These are phyloP conservation scores for Rosa lucieae DNA, from an alignment of 306 rosid genomes.

Conservation along the genomic window DNA sequence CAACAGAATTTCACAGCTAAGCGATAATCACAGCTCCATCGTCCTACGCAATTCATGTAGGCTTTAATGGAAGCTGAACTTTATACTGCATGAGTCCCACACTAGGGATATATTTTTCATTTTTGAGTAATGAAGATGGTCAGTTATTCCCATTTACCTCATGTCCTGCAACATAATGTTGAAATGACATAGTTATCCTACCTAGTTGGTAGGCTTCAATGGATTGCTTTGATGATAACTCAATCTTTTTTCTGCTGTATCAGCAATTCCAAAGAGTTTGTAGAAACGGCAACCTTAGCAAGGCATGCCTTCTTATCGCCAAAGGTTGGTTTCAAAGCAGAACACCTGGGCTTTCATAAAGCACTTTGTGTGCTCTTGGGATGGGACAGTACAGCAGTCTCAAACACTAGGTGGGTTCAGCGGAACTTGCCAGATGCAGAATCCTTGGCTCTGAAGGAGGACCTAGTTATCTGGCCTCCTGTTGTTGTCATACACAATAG, in stretches of 20 bases:
- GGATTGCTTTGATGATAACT: slow-evolving; percentile 15
- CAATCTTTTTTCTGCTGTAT: slow-evolving; percentile 5
- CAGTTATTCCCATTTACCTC: neutral
- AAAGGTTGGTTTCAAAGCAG: slow-evolving; percentile 30
- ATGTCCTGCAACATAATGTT: neutral
- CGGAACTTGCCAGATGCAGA: slow-evolving; percentile 33
- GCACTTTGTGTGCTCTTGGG: slow-evolving; percentile 52
- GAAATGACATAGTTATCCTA: neutral
- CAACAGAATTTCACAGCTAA: neutral
- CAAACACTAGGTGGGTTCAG: slow-evolving; percentile 32
- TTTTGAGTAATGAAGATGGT: neutral
- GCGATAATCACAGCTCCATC: neutral
- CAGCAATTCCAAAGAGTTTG: slow-evolving; percentile 39
- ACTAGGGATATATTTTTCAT: neutral
- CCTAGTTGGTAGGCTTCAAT: neutral
- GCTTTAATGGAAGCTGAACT: neutral
- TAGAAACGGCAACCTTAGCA: slow-evolving; percentile 20
- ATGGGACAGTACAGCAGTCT: slow-evolving; percentile 33
- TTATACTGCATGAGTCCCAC: neutral
- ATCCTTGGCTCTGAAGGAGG: slow-evolving; percentile 36
- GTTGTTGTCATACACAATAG: slow-evolving; percentile 44
- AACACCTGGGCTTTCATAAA: slow-evolving; percentile 50
- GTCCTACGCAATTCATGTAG: neutral
- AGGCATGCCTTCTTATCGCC: slow-evolving; percentile 32
- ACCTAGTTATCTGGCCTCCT: slow-evolving; percentile 48